These are phyloP conservation scores for Aspergillus leporis DNA, from an alignment of 495 filamentous ascomycete genomes.

Conservation along the genomic window DNA sequence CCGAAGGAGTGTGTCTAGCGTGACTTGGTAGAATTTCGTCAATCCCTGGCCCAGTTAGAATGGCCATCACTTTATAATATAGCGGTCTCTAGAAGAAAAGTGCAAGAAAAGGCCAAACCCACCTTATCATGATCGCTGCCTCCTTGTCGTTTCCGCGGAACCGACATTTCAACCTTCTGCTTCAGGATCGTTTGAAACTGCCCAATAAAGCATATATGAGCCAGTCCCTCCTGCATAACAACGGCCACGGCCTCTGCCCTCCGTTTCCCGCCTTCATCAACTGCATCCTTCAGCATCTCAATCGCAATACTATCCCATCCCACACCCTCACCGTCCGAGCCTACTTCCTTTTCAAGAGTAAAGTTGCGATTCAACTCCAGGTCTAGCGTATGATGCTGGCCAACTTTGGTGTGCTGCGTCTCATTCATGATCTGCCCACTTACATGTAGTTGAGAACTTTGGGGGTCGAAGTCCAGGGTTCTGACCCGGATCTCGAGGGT, in stretches of 20 bases:
- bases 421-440: constrained; percentile 79
- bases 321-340: constrained; percentile 48
- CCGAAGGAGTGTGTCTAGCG: constrained; percentile 71
- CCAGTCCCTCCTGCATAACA: constrained; percentile 91
- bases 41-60: constrained; percentile 54
- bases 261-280: constrained; percentile 68
- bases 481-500: constrained; percentile 80
- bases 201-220: constrained; percentile 91
- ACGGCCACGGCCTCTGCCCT: constrained; percentile 80
- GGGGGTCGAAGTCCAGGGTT: constrained; percentile 85
- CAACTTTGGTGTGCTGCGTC: constrained; percentile 79
- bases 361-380: constrained; percentile 86
- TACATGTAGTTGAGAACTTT: constrained; percentile 80
- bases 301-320: constrained; percentile 92
- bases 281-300: constrained; percentile 74
- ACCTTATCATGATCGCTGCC: constrained; percentile 66
- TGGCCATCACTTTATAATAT: not conserved
- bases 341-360: constrained; percentile 68
- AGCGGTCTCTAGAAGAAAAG: not conserved
- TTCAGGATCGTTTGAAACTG: constrained; percentile 86
- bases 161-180: constrained; percentile 78
- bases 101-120: constrained; percentile 11
- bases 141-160: constrained; percentile 75
- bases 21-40: constrained; percentile 77
- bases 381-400: constrained; percentile 87